phyloP scores from a whole-genome alignment of 148 eudicot genomes.

The Rhododendron vialii region DNA sequence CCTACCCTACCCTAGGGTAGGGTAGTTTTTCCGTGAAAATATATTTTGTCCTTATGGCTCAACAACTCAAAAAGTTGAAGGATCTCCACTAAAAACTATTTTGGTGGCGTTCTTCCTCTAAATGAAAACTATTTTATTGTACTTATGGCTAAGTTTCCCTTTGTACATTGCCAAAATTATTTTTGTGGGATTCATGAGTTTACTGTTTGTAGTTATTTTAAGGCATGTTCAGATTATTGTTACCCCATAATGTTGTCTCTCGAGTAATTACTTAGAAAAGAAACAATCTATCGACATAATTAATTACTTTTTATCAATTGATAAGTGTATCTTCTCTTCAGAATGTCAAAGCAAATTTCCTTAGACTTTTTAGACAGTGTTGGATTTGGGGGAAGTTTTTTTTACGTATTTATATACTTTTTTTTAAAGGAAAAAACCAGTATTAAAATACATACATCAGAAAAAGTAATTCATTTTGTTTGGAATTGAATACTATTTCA shows the following conservation, averaged over 20 bases:
- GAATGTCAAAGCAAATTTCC: neutral
- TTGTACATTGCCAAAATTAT: neutral
- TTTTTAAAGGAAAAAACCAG: neutral
- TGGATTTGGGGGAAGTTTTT: neutral
- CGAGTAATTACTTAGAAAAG: neutral
- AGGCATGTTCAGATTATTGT: neutral
- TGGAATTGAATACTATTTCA: neutral
- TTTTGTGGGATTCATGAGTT: neutral
- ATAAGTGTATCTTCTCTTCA: neutral
- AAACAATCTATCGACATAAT: neutral
- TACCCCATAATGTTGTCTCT: neutral
- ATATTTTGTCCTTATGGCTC: too few relatives aligned
- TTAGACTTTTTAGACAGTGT: neutral
- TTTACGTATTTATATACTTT: neutral
- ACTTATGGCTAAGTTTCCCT: too few relatives aligned
- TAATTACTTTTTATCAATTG: neutral
- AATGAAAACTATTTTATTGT: too few relatives aligned
- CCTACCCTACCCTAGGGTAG: too few relatives aligned
- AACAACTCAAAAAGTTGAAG: too few relatives aligned
- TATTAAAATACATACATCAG: too few relatives aligned
- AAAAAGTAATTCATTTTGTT: neutral
- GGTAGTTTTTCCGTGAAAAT: too few relatives aligned
- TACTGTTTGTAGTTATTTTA: neutral
- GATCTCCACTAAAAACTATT: too few relatives aligned
- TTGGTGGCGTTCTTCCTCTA: too few relatives aligned